Conservation (phyloP, 352 stramenopile genomes). For the Phytophthora sp. region DNA sequence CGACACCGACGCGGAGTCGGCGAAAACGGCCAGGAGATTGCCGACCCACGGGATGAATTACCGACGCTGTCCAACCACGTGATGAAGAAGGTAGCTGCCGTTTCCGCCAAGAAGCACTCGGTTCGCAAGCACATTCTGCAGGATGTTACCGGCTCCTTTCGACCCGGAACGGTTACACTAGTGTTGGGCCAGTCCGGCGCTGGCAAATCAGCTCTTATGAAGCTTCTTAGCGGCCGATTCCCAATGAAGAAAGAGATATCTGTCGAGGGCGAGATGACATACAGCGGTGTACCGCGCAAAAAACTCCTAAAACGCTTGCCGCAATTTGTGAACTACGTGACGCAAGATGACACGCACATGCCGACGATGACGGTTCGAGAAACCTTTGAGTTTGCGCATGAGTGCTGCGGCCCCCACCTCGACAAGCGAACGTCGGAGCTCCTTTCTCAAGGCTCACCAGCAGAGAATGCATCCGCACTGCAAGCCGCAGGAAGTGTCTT, state of each 20-base stretch:
- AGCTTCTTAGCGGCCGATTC: constrained; percentile 16
- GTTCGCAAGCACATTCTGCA: constrained; percentile 19
- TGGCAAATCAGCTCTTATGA: constrained; percentile 19
- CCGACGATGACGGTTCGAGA: constrained; percentile 16
- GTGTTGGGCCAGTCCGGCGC: constrained; percentile 10
- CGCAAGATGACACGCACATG: constrained; percentile 14
- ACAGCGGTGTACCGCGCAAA: constrained; percentile 7
- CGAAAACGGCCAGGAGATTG: constrained; percentile 1
- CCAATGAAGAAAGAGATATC: constrained; percentile 13
- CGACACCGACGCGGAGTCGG: constrained; percentile 7
- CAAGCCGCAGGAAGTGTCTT: constrained; percentile 40
- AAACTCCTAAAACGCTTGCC: constrained; percentile 9
- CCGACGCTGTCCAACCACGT: constrained; percentile 57
- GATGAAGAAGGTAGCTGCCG: constrained; percentile 38
- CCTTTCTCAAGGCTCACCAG: constrained; percentile 40
- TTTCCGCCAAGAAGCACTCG: constrained; percentile 45
- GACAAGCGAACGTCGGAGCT: constrained; percentile 26
- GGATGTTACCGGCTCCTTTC: constrained; percentile 17
- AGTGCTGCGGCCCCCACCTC: constrained; percentile 37
- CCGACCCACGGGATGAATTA: constrained; percentile 21
- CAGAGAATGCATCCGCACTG: constrained; percentile 54
- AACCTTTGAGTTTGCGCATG: constrained; percentile 13
- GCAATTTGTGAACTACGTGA: constrained; percentile 25
- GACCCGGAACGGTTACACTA: constrained; percentile 12
- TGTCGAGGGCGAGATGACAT: constrained; percentile 14